Conservation (phyloP, 78 protist genomes). For the Dictyostelium capitatum region DNA sequence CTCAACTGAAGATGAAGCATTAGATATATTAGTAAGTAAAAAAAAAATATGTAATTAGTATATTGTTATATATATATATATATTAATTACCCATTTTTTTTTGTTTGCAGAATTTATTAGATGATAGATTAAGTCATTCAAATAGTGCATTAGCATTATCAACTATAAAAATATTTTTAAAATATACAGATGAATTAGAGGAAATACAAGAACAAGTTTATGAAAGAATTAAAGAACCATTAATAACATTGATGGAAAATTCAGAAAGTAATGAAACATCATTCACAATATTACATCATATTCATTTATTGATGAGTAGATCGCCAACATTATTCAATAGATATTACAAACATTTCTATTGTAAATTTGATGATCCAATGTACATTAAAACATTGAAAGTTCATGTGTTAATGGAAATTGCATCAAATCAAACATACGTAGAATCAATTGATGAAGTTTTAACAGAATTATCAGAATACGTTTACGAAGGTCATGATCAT, state of each 20-base stretch:
- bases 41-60: neutral
- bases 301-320: constrained; percentile 83
- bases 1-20: constrained; percentile 73
- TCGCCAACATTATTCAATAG: constrained; percentile 83
- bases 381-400: constrained; percentile 91
- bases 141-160: constrained; percentile 93
- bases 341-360: constrained; percentile 81
- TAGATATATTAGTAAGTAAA: constrained; percentile 86
- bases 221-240: constrained; percentile 82
- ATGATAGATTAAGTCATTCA: constrained; percentile 84
- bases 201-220: constrained; percentile 89
- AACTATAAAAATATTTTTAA: constrained; percentile 87
- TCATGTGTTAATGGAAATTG: constrained; percentile 81
- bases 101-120: constrained; percentile 85
- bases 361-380: constrained; percentile 86
- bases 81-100: neutral
- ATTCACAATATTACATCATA: constrained; percentile 88
- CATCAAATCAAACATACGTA: constrained; percentile 13
- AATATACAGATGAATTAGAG: constrained; percentile 85
- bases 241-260: constrained; percentile 85
- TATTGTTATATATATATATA: too few species aligned
- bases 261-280: constrained; percentile 77
- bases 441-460: constrained; percentile 76
- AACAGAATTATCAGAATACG: constrained; percentile 84
- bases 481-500: neutral